A percentile compares a stretch with the other conserved stretches of the same genome.
Conservation (phyloP, 192 early-diverging fungal genomes). For the Chytriomyces confervae region DNA sequence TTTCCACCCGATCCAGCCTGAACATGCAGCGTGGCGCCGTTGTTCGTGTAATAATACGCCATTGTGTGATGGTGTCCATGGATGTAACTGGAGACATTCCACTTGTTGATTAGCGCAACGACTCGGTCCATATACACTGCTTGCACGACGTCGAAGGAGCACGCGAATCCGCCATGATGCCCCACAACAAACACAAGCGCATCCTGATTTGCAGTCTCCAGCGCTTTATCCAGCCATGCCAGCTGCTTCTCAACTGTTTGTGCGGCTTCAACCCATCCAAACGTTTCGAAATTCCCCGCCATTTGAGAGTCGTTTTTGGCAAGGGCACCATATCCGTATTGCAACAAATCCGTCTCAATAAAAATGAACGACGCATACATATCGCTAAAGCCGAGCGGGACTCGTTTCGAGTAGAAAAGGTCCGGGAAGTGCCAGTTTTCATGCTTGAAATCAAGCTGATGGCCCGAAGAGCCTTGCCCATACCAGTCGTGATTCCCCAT, state of each 20-base stretch:
- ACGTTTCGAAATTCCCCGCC: conserved; percentile 2
- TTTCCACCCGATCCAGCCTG: conserved; percentile 27
- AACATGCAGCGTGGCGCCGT: conserved; percentile 21
- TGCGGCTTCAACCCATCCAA: conserved; percentile 11
- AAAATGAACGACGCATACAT: conserved; percentile 31
- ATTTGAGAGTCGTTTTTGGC: background rate
- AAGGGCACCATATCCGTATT: conserved; percentile 3
- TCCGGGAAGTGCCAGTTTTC: conserved; percentile 23
- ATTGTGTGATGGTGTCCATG: conserved; percentile 22
- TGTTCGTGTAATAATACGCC: conserved; percentile 8
- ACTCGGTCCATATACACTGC: background rate
- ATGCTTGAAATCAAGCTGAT: conserved; percentile 6
- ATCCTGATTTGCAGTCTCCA: conserved; percentile 21
- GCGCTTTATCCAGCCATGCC: conserved; percentile 18
- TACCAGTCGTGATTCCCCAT: conserved; percentile 40
- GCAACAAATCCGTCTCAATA: conserved; percentile 35
- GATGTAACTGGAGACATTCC: conserved; percentile 7
- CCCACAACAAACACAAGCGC: conserved; percentile 27
- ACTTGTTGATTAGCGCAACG: conserved; percentile 6
- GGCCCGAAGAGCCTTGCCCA: background rate
- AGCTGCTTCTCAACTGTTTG: conserved; percentile 34
- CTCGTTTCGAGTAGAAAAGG: conserved; percentile 24
- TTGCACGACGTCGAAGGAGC: background rate
- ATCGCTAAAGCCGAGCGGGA: conserved; percentile 5
- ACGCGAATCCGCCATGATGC: conserved; percentile 23